phyloP scores from a whole-genome alignment of 805 yeast species.

The Zygosaccharomyces rouxii region DNA sequence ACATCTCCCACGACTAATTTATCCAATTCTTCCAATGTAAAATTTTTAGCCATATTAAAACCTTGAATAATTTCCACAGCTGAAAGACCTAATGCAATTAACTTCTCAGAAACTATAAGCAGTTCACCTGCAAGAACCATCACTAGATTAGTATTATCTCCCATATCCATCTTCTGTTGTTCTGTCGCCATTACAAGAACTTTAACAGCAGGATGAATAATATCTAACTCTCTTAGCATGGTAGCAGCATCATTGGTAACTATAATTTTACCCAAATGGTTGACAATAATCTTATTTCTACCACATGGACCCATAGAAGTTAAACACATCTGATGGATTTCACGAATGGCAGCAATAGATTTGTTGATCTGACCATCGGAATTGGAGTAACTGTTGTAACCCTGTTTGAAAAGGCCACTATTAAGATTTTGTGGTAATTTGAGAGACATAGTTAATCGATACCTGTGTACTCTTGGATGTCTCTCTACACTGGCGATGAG shows the following conservation, averaged over 20 bases:
- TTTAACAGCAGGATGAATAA: conserved; percentile 96
- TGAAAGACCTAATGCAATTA: conserved; percentile 77
- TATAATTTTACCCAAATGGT: conserved; percentile 77
- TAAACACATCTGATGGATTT: conserved; percentile 83
- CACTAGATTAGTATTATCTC: conserved; percentile 92
- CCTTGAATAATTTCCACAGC: conserved; percentile 94
- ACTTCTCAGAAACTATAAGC: conserved; percentile 78
- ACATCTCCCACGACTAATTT: conserved; percentile 53
- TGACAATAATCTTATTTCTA: conserved; percentile 90
- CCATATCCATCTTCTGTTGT: conserved; percentile 96
- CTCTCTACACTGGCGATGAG: background rate
- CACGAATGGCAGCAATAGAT: conserved; percentile 91
- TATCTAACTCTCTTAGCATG: conserved; percentile 86
- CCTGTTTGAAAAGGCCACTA: conserved; percentile 91
- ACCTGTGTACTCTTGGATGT: background rate
- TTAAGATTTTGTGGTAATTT: conserved; percentile 91
- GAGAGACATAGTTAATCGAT: conserved; percentile 58
- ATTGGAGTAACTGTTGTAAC: conserved; percentile 78
- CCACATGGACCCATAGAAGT: conserved; percentile 98
- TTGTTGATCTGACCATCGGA: conserved; percentile 93
- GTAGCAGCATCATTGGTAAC: conserved; percentile 98
- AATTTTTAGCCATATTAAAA: conserved; percentile 78
- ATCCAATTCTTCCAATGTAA: conserved; percentile 65
- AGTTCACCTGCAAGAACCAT: conserved; percentile 91
- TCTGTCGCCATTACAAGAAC: conserved; percentile 92